These are phyloP conservation scores for Tylopilus sp. DNA, from an alignment of 1,284 basidiomycete species.

Conservation along the genomic window DNA sequence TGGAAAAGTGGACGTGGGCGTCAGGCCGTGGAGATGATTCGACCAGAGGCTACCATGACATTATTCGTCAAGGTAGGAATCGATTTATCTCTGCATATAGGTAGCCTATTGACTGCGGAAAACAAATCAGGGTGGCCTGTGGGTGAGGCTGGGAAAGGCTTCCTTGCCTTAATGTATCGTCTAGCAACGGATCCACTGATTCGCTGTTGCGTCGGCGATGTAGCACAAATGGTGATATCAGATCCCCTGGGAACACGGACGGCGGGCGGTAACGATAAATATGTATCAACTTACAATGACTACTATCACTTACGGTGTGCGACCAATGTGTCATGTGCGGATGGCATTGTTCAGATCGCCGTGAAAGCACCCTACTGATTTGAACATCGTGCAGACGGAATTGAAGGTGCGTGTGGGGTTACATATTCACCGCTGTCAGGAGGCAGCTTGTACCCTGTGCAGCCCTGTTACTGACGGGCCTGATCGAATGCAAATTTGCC, in stretches of 20 bases:
- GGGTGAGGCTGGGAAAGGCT: slow-evolving; percentile 43
- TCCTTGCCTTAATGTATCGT: slow-evolving; percentile 15
- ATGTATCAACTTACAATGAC: slow-evolving; percentile 18
- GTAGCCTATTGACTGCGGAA: slow-evolving; percentile 4
- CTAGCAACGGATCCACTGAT: too few species aligned
- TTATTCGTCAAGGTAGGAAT: slow-evolving; percentile 58
- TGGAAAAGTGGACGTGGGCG: slow-evolving; percentile 54
- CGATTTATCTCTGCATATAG: slow-evolving; percentile 7
- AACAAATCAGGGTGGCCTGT: slow-evolving; percentile 45
- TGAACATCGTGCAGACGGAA: not conserved
- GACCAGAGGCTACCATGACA: slow-evolving; percentile 57
- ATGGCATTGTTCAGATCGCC: not conserved
- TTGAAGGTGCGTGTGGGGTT: not conserved
- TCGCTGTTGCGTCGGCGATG: too few species aligned
- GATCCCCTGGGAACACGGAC: not conserved
- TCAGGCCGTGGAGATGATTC: slow-evolving; percentile 51
- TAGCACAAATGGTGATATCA: not conserved
- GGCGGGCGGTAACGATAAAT: not conserved
- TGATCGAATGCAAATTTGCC: slow-evolving; percentile 1
- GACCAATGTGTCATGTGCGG: not conserved
- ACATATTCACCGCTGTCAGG: not conserved
- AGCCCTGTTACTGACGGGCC: slow-evolving; percentile 16
- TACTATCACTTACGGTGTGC: slow-evolving; percentile 8
- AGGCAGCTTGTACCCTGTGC: slow-evolving; percentile 9
- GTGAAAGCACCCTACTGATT: not conserved